Conservation (phyloP, 495 filamentous ascomycete species). For the Gamarada debralockiae region DNA sequence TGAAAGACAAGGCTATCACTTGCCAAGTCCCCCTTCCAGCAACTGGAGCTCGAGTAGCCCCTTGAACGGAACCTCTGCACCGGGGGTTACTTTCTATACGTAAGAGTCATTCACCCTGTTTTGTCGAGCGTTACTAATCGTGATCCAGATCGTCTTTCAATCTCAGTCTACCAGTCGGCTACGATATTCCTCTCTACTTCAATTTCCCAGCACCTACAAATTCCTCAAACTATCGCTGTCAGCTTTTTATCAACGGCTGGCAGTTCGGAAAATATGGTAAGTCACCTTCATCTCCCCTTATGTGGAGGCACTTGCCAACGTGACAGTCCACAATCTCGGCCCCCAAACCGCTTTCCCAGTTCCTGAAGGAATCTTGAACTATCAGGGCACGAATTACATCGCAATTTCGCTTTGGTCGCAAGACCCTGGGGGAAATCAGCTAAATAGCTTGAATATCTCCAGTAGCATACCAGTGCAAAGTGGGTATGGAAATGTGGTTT, state of each 20-base stretch:
- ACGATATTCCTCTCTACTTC: background rate
- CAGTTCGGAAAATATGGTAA: conserved; percentile 40
- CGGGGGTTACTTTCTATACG: no score
- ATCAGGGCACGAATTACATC: conserved; percentile 34
- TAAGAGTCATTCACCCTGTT: no score
- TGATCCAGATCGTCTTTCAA: background rate
- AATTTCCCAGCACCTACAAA: background rate
- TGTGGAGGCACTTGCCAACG: no score
- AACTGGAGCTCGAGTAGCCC: background rate
- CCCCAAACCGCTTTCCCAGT: conserved; percentile 41
- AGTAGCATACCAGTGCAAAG: background rate
- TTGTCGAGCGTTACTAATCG: no score
- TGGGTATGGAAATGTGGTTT: background rate
- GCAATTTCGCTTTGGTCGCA: conserved; percentile 41
- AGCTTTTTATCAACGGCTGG: conserved; percentile 65
- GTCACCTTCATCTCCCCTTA: no score
- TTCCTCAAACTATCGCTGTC: background rate
- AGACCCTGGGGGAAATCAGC: conserved; percentile 28
- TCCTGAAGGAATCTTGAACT: conserved; percentile 41
- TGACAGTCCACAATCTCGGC: conserved; percentile 33
- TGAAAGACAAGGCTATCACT: conserved; percentile 70
- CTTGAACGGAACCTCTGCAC: no score
- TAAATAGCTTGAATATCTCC: conserved; percentile 24
- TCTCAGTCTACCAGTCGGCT: background rate
- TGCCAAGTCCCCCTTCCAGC: conserved; percentile 50